Evolutionary conservation across 371 early-diverging fungal genomes (phyloP).

Genomic region (Zychaea mexicana): DNA sequence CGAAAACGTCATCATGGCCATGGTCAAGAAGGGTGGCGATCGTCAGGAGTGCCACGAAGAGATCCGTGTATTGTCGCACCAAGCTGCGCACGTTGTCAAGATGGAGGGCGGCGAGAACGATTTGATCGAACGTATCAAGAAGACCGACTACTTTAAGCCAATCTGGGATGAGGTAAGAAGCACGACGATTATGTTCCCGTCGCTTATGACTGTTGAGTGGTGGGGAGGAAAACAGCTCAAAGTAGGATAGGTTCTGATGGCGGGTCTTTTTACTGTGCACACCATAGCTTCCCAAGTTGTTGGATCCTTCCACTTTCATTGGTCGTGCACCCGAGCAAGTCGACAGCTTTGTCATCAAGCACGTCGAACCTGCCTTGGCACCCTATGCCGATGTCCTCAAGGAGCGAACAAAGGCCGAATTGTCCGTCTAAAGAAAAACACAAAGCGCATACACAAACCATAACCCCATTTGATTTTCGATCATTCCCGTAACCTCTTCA

Average conservation of each 20-base stretch:
- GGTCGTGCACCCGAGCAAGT: conserved; percentile 97
- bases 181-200: too few species aligned
- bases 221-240: not conserved
- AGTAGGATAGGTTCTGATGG: not conserved
- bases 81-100: conserved; percentile 93
- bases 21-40: conserved; percentile 96
- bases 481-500: too few species aligned
- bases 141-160: conserved; percentile 86
- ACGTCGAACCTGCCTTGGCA: conserved; percentile 86
- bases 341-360: conserved; percentile 76
- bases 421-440: conserved; percentile 56
- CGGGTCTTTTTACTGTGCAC: not conserved
- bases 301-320: conserved; percentile 92
- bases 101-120: conserved; percentile 93
- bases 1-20: conserved; percentile 98
- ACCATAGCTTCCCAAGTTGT: conserved; percentile 68
- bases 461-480: too few species aligned
- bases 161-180: conserved; percentile 67
- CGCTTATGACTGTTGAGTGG: too few species aligned
- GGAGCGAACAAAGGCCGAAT: conserved; percentile 56
- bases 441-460: not conserved
- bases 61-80: conserved; percentile 93
- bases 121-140: conserved; percentile 88
- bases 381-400: conserved; percentile 68
- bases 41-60: conserved; percentile 96